phyloP scores from a whole-genome alignment of 2,329 filamentous ascomycete species.

The Colletotrichum brevisporum region DNA sequence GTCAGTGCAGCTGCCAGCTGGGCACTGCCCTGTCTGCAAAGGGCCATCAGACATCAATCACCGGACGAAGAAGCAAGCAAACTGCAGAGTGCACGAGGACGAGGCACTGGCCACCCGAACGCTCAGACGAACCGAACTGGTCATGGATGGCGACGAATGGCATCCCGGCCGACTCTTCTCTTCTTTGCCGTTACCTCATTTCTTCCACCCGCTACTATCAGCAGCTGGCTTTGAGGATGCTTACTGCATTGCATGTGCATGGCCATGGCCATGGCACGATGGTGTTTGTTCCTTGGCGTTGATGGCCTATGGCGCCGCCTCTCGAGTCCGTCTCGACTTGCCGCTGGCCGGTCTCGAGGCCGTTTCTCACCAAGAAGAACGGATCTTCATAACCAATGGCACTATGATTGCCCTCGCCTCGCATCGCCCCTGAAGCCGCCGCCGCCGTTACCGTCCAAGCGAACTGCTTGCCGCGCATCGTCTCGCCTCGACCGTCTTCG shows the following conservation, averaged over 20 bases:
- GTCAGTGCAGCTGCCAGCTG: constrained; percentile 17
- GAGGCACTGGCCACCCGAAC: constrained; percentile 17
- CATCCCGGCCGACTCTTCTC: background rate
- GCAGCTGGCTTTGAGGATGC: background rate
- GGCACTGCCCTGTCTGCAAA: constrained; percentile 15
- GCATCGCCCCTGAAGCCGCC: constrained; percentile 14
- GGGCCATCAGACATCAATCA: background rate
- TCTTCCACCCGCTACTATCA: background rate
- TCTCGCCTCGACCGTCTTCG: background rate
- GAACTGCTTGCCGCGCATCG: constrained; percentile 9
- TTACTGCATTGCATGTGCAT: constrained; percentile 13
- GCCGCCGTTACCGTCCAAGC: constrained; percentile 17
- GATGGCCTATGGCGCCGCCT: background rate
- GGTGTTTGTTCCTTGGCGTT: background rate
- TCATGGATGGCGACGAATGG: too few species aligned
- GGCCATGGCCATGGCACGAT: constrained; percentile 1
- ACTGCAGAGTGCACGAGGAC: background rate
- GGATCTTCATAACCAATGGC: constrained; percentile 19
- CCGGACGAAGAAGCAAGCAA: constrained; percentile 7
- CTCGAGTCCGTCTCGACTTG: background rate
- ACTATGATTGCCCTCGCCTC: constrained; percentile 20
- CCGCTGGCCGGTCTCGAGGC: background rate
- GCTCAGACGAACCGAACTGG: constrained; percentile 21
- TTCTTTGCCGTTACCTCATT: background rate
- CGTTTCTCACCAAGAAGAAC: constrained; percentile 3